A percentile compares a stretch with the other conserved stretches of the same genome.
Evolutionary conservation across 192 early-diverging fungal species (phyloP).

Genomic region (Coemansia sp.): DNA sequence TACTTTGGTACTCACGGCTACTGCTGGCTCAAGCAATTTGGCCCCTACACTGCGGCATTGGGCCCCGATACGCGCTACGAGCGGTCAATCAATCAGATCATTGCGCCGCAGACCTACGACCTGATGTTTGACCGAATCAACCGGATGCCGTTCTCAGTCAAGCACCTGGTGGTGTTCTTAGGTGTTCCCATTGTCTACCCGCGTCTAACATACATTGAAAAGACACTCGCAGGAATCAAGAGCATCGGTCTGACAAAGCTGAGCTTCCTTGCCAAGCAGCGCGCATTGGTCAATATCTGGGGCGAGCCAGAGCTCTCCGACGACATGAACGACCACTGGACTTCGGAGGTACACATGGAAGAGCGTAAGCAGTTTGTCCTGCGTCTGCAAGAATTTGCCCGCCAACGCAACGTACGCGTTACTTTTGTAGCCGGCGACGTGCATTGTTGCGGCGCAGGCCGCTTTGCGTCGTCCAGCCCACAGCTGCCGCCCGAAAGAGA

Average conservation of each 20-base stretch:
- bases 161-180: constrained; percentile 69
- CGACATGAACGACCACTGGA: constrained; percentile 83
- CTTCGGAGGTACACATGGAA: constrained; percentile 63
- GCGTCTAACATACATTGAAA: constrained; percentile 67
- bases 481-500: constrained; percentile 60
- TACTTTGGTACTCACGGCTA: constrained; percentile 59
- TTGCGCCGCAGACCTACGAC: constrained; percentile 61
- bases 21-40: constrained; percentile 67
- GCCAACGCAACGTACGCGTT: constrained; percentile 61
- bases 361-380: constrained; percentile 70
- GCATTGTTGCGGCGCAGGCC: constrained; percentile 66
- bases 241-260: constrained; percentile 58
- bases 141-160: constrained; percentile 40
- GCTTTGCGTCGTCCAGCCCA: constrained; percentile 57
- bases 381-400: constrained; percentile 67
- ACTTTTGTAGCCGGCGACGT: constrained; percentile 84
- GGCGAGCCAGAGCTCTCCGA: constrained; percentile 84
- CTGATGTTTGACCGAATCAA: constrained; percentile 60
- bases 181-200: constrained; percentile 80
- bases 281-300: constrained; percentile 62
- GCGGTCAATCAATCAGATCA: constrained; percentile 63
- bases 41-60: constrained; percentile 63
- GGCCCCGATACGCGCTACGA: constrained; percentile 75
- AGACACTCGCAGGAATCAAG: constrained; percentile 60
- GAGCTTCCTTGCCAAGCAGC: constrained; percentile 57